Percentiles rank a stretch among this genome's conserved stretches.
phyloP scores from a whole-genome alignment of 148 eudicot genomes.

The Rhododendron ferrugineum region DNA sequence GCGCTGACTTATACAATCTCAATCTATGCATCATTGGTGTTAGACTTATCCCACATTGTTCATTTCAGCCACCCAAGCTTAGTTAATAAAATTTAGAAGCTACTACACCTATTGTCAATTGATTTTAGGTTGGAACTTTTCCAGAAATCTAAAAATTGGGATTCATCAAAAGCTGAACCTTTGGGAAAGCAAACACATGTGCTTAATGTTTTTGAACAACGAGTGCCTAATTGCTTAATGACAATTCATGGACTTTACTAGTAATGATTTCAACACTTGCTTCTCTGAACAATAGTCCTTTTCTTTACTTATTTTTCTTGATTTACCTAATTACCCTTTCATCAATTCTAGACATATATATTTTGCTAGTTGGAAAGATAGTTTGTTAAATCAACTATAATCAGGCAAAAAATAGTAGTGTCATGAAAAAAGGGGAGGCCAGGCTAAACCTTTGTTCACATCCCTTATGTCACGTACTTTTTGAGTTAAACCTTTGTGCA shows the following conservation, averaged over 20 bases:
- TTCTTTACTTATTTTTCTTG: too few species aligned
- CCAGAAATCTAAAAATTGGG: neutral
- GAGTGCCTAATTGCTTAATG: neutral
- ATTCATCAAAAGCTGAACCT: neutral
- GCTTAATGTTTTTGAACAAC: too few species aligned
- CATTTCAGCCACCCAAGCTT: too few species aligned
- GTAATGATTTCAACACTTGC: neutral
- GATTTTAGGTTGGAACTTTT: too few species aligned
- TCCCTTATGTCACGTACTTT: too few species aligned
- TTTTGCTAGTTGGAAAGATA: neutral
- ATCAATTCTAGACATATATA: neutral
- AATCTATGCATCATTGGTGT: neutral
- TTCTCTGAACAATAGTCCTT: neutral
- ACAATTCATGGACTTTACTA: neutral
- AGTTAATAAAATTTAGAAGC: too few species aligned
- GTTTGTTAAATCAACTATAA: too few species aligned
- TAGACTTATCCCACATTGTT: too few species aligned
- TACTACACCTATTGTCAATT: too few species aligned
- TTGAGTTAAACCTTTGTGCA: neutral
- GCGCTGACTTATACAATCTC: neutral
- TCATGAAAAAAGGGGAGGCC: neutral
- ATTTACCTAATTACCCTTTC: neutral
- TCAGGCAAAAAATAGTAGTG: too few species aligned
- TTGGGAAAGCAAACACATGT: neutral
- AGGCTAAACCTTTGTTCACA: neutral